Conservation (phyloP, 2,329 filamentous ascomycete species). For the Sphaerulina vaccinii region DNA sequence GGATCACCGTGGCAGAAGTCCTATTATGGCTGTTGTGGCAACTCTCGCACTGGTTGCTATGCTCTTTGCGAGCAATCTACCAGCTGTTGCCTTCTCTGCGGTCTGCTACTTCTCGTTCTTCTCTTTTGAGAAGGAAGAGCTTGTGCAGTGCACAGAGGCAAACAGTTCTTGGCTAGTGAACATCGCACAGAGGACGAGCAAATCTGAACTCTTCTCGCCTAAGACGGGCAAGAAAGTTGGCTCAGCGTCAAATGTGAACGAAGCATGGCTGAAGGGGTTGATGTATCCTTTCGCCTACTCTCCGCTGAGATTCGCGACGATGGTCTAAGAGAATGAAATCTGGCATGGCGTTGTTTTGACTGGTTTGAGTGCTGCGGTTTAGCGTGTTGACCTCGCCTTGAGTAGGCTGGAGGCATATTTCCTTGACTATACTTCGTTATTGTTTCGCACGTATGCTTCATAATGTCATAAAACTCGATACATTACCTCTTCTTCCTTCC, state of each 20-base stretch:
- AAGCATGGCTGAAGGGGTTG: conserved; percentile 11
- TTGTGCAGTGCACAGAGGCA: conserved; percentile 10
- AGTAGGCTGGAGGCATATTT: neutral
- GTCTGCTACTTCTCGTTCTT: neutral
- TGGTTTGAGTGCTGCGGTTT: neutral
- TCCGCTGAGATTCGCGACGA: neutral
- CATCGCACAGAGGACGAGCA: neutral
- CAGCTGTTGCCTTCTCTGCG: neutral
- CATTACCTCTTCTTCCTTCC: too few relatives aligned
- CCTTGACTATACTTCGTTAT: too few relatives aligned
- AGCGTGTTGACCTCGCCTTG: neutral
- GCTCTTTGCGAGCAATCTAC: neutral
- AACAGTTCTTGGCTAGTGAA: conserved; percentile 9
- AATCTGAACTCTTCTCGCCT: neutral
- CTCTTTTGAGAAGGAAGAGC: neutral
- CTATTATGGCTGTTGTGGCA: neutral
- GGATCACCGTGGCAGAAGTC: neutral
- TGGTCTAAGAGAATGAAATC: neutral
- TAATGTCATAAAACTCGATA: too few relatives aligned
- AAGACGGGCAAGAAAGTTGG: conserved; percentile 1
- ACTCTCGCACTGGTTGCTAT: conserved; percentile 2
- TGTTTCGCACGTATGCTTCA: too few relatives aligned
- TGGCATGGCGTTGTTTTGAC: neutral
- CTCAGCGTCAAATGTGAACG: neutral
- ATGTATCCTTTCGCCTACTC: conserved; percentile 11